Percentiles rank a stretch among this genome's conserved stretches.
Conservation (phyloP, 768 basidiomycete genomes). For the Podaxis carcinomalis region DNA sequence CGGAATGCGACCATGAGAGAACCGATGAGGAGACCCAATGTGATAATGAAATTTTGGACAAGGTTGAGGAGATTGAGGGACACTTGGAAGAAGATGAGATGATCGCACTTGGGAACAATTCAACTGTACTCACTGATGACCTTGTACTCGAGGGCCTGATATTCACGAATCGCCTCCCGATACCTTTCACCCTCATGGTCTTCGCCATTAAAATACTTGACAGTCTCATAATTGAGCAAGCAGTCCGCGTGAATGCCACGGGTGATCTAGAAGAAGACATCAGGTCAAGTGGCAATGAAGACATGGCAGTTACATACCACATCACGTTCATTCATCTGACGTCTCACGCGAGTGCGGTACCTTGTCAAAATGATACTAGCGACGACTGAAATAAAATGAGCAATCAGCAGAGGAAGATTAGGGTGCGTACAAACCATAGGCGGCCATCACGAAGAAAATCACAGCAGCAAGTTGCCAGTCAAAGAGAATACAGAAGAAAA, state of each 20-base stretch:
- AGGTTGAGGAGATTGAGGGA: constrained; percentile 74
- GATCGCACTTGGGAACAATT: constrained; percentile 3
- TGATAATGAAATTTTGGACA: constrained; percentile 79
- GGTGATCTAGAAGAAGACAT: constrained; percentile 42
- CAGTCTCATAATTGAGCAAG: constrained; percentile 78
- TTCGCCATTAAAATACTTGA: constrained; percentile 90
- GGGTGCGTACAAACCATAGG: constrained; percentile 51
- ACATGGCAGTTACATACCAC: constrained; percentile 37
- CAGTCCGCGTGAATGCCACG: constrained; percentile 83
- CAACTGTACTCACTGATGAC: constrained; percentile 55
- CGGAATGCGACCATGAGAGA: constrained; percentile 73
- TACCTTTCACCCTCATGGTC: constrained; percentile 73
- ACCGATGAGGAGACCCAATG: constrained; percentile 76
- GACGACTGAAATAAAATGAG: constrained; percentile 36
- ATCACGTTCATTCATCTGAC: constrained; percentile 80
- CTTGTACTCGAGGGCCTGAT: constrained; percentile 69
- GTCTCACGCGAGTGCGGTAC: constrained; percentile 70
- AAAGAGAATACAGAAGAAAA: constrained; percentile 59
- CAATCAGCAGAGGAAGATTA: constrained; percentile 34
- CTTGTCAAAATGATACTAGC: constrained; percentile 61
- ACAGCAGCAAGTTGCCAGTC: constrained; percentile 65
- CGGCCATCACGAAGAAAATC: constrained; percentile 68
- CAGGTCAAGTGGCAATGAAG: not conserved
- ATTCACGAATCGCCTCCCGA: constrained; percentile 62
- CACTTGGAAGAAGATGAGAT: constrained; percentile 29